phyloP scores from a whole-genome alignment of 2,329 filamentous ascomycete genomes.

The Lecanicillium sp. region DNA sequence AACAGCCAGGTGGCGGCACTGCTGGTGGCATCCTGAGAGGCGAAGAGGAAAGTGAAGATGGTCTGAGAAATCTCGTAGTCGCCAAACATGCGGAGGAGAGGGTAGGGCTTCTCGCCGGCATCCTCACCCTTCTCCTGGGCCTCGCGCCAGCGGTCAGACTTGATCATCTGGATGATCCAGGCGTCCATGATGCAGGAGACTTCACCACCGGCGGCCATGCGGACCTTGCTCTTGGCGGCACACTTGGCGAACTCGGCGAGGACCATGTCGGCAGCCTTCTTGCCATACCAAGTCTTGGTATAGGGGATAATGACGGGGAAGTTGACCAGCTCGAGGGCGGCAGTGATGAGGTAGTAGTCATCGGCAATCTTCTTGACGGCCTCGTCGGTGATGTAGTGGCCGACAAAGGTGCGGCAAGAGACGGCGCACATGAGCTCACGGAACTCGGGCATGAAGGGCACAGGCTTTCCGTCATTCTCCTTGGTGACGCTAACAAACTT shows the following conservation, averaged over 20 bases:
- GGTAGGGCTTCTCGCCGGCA: conserved; percentile 70
- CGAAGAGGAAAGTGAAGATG: conserved; percentile 92
- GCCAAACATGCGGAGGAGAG: conserved; percentile 76
- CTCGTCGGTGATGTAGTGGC: conserved; percentile 87
- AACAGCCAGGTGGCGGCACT: conserved; percentile 93
- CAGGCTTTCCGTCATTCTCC: conserved; percentile 62
- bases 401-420: conserved; percentile 93
- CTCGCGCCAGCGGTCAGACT: conserved; percentile 75
- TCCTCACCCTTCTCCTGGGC: conserved; percentile 65
- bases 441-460: conserved; percentile 86
- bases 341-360: conserved; percentile 95
- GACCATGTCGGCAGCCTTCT: conserved; percentile 91
- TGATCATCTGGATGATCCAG: conserved; percentile 84
- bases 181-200: conserved; percentile 91
- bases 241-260: conserved; percentile 84
- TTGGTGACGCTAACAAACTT: conserved; percentile 70
- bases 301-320: conserved; percentile 94
- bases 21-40: conserved; percentile 93
- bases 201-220: conserved; percentile 82
- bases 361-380: conserved; percentile 90
- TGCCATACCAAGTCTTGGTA: conserved; percentile 95
- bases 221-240: conserved; percentile 85
- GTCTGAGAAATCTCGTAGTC: conserved; percentile 91
- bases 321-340: conserved; percentile 93
- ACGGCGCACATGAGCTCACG: conserved; percentile 93